These are phyloP conservation scores for Yamadazyma sp. DNA, from an alignment of 1,139 yeast species.

Conservation along the genomic window DNA sequence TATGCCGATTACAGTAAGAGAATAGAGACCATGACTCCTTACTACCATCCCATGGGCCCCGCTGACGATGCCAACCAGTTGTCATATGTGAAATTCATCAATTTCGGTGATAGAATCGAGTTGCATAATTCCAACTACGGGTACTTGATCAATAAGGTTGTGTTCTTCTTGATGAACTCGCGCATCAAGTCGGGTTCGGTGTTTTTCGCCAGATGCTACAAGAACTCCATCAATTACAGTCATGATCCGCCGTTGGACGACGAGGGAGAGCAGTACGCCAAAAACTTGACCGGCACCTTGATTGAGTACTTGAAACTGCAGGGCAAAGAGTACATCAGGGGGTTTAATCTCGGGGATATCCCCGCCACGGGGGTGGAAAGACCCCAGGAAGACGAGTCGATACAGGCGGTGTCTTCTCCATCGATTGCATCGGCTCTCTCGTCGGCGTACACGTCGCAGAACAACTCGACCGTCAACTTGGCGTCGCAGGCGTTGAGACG, in stretches of 20 bases:
- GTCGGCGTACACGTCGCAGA: neutral
- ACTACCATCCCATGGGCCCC: conserved; percentile 52
- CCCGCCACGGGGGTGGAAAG: neutral
- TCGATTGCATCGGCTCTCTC: neutral
- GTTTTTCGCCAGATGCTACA: conserved; percentile 81
- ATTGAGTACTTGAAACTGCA: conserved; percentile 33
- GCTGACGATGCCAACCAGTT: conserved; percentile 43
- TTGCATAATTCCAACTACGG: conserved; percentile 83
- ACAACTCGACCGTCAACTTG: conserved; percentile 1
- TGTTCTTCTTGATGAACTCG: conserved; percentile 85
- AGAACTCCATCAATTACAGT: conserved; percentile 53
- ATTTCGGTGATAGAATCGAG: conserved; percentile 85
- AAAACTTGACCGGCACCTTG: conserved; percentile 37
- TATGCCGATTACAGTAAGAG: conserved; percentile 58
- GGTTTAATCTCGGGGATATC: conserved; percentile 4
- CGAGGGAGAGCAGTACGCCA: conserved; percentile 56
- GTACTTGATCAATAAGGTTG: conserved; percentile 83
- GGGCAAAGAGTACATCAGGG: conserved; percentile 29
- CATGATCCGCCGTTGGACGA: conserved; percentile 68
- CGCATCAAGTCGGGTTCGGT: conserved; percentile 83
- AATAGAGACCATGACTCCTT: conserved; percentile 50
- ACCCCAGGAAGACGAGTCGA: neutral
- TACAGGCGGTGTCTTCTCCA: neutral
- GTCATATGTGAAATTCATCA: conserved; percentile 78
- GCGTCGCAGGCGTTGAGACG: conserved; percentile 14